Evolutionary conservation across 2,329 filamentous ascomycete species (phyloP), one percentile per base, ranked within the genome.

Genomic region (Claviceps maximensis): DNA sequence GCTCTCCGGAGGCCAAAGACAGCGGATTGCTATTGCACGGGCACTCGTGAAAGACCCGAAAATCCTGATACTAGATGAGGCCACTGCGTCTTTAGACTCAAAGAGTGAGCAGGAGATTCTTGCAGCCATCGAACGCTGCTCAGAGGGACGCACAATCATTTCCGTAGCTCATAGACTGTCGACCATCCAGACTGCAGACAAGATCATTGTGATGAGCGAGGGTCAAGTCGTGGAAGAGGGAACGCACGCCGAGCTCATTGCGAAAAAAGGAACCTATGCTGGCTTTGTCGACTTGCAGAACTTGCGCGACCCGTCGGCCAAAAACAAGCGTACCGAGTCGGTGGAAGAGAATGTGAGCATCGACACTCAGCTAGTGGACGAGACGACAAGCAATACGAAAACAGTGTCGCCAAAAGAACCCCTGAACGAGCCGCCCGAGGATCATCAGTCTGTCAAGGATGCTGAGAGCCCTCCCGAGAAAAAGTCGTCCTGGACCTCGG

Each of bases 1-100:
- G 54, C 66, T 84, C 1, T 81, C 76, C n/a, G 80, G 80, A 31
- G 82, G 81, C 2, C 81, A 85, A 58, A 71, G 79, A 45, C 82
- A 84, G 58, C 73, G 81, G 9, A 71, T 85, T 23, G 77, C 80
- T 1, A 83, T 85, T 54, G 66, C 67, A 9, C 62, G 67, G 13
- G 66, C 66, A 31, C 64, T 71, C 47, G 62, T 71, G 23, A 63
- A 62, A 10, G 60, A 67, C 49, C 68, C 68, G 0, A 65, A 67
- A 48, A 78, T 56, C 33, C 69, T 84, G 1, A 74, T 84, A 19
- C 65, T 84, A 1, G 81, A 84, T 57, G 82, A 84, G 63, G 81
- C 52, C 19, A 58, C 54, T 2, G 52, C 54, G 2, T 45, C 41
- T 10, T 15, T 56, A 8, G 54, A 56, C 33, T 51, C 48, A 7